A percentile compares a stretch with the other conserved stretches of the same genome.
Evolutionary conservation across 2,329 filamentous ascomycete genomes (phyloP).

Genomic region (Coniochaeta hoffmannii): DNA sequence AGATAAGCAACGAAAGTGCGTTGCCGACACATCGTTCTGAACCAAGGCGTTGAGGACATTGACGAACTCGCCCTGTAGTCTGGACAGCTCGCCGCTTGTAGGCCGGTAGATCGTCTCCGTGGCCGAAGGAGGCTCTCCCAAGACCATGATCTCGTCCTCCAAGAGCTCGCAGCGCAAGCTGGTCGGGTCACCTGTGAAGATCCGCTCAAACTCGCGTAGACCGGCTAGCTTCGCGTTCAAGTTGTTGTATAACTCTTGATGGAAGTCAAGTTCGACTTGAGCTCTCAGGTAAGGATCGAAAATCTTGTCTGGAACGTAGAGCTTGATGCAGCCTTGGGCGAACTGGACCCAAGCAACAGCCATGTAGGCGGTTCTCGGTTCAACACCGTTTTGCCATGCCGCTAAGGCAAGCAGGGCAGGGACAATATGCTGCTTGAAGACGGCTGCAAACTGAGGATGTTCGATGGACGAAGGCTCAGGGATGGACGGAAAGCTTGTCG

Average conservation of each 20-base stretch:
- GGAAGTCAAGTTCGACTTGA: constrained; percentile 56
- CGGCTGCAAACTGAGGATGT: constrained; percentile 24
- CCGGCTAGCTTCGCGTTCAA: constrained; percentile 51
- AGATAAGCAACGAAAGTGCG: constrained; percentile 25
- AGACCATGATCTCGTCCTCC: constrained; percentile 49
- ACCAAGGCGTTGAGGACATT: constrained; percentile 64
- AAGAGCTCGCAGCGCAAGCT: constrained; percentile 61
- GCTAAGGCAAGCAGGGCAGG: constrained; percentile 38
- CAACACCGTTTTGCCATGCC: constrained; percentile 21
- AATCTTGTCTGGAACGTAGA: constrained; percentile 80
- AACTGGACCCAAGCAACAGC: constrained; percentile 69
- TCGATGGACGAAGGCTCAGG: constrained; percentile 18
- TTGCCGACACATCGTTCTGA: constrained; percentile 33
- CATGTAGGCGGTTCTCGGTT: constrained; percentile 23
- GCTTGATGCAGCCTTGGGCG: constrained; percentile 62
- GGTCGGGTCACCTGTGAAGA: constrained; percentile 59
- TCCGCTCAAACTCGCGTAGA: constrained; percentile 56
- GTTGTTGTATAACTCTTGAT: constrained; percentile 44
- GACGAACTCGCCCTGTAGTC: constrained; percentile 76
- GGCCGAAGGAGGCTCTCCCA: constrained; percentile 61
- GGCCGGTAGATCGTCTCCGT: constrained; percentile 66
- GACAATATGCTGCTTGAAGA: constrained; percentile 34
- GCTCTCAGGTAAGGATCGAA: constrained; percentile 72
- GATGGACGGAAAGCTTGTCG: constrained; percentile 3
- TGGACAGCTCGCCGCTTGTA: constrained; percentile 54